Conservation (phyloP, 2,329 filamentous ascomycete species). For the Epichloe elymi region DNA sequence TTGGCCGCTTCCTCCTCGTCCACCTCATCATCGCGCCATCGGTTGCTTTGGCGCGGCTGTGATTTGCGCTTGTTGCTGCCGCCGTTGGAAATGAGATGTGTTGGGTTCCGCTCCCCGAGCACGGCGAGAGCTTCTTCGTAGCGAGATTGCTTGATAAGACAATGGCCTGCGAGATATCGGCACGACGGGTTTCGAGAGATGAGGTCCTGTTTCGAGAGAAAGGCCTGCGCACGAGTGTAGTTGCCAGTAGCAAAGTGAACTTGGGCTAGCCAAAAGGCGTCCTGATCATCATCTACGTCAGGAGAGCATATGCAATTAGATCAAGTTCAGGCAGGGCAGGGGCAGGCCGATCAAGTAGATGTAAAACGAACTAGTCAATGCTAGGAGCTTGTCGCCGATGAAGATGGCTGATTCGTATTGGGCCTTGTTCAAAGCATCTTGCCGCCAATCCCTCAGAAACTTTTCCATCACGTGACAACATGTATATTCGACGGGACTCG, state of each 20-base stretch:
- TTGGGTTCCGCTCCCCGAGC: constrained; percentile 88
- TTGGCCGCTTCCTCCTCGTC: constrained; percentile 58
- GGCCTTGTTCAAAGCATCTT: constrained; percentile 88
- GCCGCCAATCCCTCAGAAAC: constrained; percentile 86
- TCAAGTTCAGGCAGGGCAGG: neutral
- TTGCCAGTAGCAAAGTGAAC: constrained; percentile 93
- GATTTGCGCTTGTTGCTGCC: constrained; percentile 26
- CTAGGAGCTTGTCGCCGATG: constrained; percentile 91
- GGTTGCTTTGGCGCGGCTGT: constrained; percentile 20
- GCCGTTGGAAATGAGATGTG: constrained; percentile 60
- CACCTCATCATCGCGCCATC: constrained; percentile 19
- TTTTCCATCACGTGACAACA: constrained; percentile 57
- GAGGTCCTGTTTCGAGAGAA: constrained; percentile 74
- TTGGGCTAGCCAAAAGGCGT: constrained; percentile 93
- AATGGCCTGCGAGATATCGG: constrained; percentile 85
- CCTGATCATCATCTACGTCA: constrained; percentile 67
- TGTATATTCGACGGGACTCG: neutral
- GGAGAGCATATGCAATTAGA: neutral
- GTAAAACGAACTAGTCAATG: constrained; percentile 67
- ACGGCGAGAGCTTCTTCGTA: constrained; percentile 79
- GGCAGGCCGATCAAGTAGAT: neutral
- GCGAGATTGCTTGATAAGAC: constrained; percentile 81
- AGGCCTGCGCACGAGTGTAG: constrained; percentile 79
- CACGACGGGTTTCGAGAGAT: constrained; percentile 72
- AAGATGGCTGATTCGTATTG: constrained; percentile 96